phyloP scores from a whole-genome alignment of 345 rosid genomes.

The Hibiscus tridactylites region DNA sequence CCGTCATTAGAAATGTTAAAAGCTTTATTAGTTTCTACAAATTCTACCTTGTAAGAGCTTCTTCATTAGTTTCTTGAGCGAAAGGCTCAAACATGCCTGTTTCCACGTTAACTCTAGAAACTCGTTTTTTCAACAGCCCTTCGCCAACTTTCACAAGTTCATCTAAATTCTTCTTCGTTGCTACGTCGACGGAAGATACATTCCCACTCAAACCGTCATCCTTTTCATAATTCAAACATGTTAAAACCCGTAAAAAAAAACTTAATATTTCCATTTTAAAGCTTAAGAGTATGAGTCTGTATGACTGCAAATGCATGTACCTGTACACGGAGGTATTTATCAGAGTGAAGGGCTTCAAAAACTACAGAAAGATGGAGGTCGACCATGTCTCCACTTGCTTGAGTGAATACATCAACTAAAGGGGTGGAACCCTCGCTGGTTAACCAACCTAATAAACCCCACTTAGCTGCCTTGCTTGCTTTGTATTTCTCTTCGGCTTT shows the following conservation, averaged over 20 bases:
- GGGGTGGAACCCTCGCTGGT: conserved; percentile 42
- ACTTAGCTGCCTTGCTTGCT: conserved; percentile 40
- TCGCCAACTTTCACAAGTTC: conserved; percentile 51
- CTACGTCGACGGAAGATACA: conserved; percentile 44
- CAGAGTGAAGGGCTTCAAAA: conserved; percentile 39
- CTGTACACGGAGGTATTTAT: conserved; percentile 41
- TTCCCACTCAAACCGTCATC: conserved; percentile 53
- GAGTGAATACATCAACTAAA: conserved; percentile 42
- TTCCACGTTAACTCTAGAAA: conserved; percentile 50
- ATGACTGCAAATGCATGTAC: conserved; percentile 12
- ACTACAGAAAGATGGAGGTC: conserved; percentile 47
- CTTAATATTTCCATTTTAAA: not conserved
- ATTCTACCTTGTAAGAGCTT: conserved; percentile 33
- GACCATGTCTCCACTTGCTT: conserved; percentile 61
- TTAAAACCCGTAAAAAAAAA: not conserved
- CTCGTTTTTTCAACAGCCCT: conserved; percentile 44
- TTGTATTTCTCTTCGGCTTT: conserved; percentile 30
- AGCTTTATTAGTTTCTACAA: not conserved
- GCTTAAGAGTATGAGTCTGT: not conserved
- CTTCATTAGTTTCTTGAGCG: conserved; percentile 32
- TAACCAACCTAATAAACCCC: conserved; percentile 69
- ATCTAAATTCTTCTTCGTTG: conserved; percentile 52
- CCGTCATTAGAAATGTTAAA: not conserved
- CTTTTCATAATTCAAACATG: conserved; percentile 18
- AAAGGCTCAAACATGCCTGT: conserved; percentile 38